A percentile compares a stretch with the other conserved stretches of the same genome.
These are phyloP conservation scores for Cladorrhinum samala DNA, from an alignment of 495 filamentous ascomycete genomes.

Conservation along the genomic window DNA sequence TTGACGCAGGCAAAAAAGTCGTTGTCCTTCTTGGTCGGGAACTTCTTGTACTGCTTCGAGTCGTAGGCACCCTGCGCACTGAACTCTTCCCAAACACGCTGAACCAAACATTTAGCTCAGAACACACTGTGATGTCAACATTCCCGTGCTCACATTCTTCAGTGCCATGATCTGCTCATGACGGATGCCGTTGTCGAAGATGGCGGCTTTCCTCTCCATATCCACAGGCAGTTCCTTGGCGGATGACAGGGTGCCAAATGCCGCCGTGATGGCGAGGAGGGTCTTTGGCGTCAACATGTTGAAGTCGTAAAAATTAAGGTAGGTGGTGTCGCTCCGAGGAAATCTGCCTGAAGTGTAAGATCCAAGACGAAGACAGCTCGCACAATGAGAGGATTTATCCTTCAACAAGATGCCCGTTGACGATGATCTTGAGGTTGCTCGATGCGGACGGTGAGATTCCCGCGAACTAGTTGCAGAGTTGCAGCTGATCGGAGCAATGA, in stretches of 20 bases:
- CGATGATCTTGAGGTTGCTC: no score
- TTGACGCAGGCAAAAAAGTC: conserved; percentile 38
- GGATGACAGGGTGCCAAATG: conserved; percentile 23
- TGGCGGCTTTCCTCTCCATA: conserved; percentile 18
- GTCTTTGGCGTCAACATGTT: conserved; percentile 2
- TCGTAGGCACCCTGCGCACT: conserved; percentile 33
- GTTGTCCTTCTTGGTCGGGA: conserved; percentile 17
- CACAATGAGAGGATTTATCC: no score
- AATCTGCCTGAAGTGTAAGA: not conserved
- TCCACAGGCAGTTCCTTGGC: conserved; percentile 32
- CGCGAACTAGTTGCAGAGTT: no score
- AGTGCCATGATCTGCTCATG: conserved; percentile 42
- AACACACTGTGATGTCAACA: no score
- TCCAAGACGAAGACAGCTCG: not conserved
- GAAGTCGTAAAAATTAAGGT: not conserved
- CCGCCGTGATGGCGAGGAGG: conserved; percentile 28
- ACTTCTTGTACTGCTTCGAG: conserved; percentile 29
- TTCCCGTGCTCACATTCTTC: conserved; percentile 35
- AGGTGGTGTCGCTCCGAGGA: not conserved
- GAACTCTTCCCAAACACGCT: conserved; percentile 29
- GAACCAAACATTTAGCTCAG: not conserved
- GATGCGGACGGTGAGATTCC: no score
- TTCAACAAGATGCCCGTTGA: no score
- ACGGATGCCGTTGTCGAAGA: conserved; percentile 41
- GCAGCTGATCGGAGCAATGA: not conserved